Conservation (phyloP, 2,329 filamentous ascomycete genomes). For the Dryadomyces quercus-mongolicae region DNA sequence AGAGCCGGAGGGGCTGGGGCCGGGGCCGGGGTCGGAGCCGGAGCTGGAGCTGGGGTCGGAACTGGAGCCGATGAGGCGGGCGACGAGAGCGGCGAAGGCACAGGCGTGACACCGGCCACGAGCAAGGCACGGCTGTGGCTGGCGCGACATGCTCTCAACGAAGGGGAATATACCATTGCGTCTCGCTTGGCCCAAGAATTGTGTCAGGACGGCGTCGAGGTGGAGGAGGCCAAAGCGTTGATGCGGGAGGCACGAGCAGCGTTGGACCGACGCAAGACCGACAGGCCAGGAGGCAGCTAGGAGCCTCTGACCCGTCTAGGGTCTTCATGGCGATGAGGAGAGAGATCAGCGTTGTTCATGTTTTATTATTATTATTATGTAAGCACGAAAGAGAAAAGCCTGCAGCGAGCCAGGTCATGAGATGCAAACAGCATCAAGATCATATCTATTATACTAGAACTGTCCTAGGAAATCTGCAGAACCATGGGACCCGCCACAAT, state of each 20-base stretch:
- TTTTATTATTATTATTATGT: background rate
- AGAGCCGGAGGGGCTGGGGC: constrained; percentile 10
- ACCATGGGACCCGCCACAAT: constrained; percentile 55
- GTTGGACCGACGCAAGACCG: constrained; percentile 34
- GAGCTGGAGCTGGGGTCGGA: too few relatives aligned
- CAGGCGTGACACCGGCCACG: constrained; percentile 82
- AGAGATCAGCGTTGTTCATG: too few relatives aligned
- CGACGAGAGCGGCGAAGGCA: constrained; percentile 35
- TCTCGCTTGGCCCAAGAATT: constrained; percentile 78
- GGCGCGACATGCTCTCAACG: constrained; percentile 66
- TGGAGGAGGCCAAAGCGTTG: constrained; percentile 91
- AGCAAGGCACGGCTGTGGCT: constrained; percentile 92
- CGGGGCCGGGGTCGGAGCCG: too few relatives aligned
- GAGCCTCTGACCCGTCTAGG: background rate
- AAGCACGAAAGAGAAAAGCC: background rate
- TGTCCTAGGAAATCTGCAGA: constrained; percentile 32
- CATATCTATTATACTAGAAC: background rate
- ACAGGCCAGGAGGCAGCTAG: background rate
- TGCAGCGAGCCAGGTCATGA: background rate
- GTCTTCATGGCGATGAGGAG: background rate
- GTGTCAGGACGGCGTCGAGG: constrained; percentile 90
- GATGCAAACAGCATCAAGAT: background rate
- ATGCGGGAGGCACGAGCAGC: constrained; percentile 75
- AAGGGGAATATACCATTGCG: constrained; percentile 62
- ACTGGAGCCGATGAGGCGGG: constrained; percentile 10